Base-by-base conservation (phyloP, 1,284 basidiomycete genomes). In the Sanghuangporus sanghuang region DNA sequence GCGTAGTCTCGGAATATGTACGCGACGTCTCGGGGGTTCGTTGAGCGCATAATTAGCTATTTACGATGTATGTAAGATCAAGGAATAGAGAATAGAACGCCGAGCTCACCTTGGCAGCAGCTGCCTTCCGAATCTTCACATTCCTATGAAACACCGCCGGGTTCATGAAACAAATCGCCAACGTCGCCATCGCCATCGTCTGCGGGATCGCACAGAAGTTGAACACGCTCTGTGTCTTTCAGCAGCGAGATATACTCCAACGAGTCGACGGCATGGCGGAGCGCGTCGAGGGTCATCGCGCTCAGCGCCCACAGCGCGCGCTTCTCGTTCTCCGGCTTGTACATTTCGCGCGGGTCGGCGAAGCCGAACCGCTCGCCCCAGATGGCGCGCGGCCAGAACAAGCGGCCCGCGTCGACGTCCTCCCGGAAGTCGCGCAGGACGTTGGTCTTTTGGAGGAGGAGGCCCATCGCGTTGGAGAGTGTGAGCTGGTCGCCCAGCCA, bases 361-460 rank as follows among this genome's bases (percentile, higher is more conserved):
- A 95, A 93, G 3, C 88, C 88, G 69, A 52, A 52, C 9, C 89
- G 88, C 64, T 74, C 76, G 21, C 83, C 87, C 95, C 95, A 99
- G 65, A 98, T 93, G 72, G 95, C 93, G 59, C 83, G 84, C 0
- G 96, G 97, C 96, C 97, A 99, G 80, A 99, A 99, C 72, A 86
- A 92, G 48, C 96, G 85, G 11, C 83, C 81, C 58, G 96, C 84
- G 52, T 95, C 89, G 11, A 88, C 84, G 74, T 99, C 97, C 76
- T 99, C 96, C 52, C 93, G 86, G 77, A 90, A 94, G 75, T 99
- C 97, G 63, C 96, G 89, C 67, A 95, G 93, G 75, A 99, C 98
- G 78, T 99, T 99, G 46, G 95, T 98, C 79, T 99, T 99, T 76
- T 99, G 97, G 11, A 99, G 83, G 61, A 98, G 82, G 16, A 96